phyloP scores from a whole-genome alignment of 495 filamentous ascomycete genomes.

The Lentithecium fluviatile region DNA sequence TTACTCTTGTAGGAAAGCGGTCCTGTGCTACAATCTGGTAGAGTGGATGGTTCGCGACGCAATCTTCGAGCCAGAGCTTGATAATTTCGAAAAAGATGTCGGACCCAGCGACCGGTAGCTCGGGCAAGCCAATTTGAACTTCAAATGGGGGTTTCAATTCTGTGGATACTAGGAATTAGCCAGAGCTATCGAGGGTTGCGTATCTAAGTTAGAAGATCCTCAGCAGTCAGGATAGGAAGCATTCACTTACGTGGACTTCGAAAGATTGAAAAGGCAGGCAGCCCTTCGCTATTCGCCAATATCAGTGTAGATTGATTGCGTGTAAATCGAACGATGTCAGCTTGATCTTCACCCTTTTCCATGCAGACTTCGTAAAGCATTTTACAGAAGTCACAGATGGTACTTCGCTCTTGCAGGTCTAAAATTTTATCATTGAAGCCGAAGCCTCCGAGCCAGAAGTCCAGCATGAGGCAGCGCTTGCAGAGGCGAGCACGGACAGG shows the following conservation, averaged over 20 bases:
- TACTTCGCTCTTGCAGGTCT: background rate
- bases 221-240: too few relatives aligned
- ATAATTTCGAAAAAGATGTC: background rate
- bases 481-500: background rate
- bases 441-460: background rate
- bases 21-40: background rate
- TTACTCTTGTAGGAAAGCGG: background rate
- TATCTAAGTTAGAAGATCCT: too few relatives aligned
- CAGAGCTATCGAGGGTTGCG: too few relatives aligned
- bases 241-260: background rate
- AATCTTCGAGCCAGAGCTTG: background rate
- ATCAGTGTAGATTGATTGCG: background rate
- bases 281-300: too few relatives aligned
- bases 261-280: too few relatives aligned
- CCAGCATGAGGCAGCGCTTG: background rate
- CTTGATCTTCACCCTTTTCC: background rate
- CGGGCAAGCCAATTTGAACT: background rate
- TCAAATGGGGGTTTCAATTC: background rate
- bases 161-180: background rate
- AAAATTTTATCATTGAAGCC: background rate
- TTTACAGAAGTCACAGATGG: background rate
- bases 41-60: background rate
- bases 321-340: background rate
- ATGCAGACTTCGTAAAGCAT: background rate
- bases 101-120: background rate